Evolutionary conservation across 495 filamentous ascomycete species (phyloP), one percentile per base, ranked within the genome.

Genomic region (Hypomontagnella monticulosa): DNA sequence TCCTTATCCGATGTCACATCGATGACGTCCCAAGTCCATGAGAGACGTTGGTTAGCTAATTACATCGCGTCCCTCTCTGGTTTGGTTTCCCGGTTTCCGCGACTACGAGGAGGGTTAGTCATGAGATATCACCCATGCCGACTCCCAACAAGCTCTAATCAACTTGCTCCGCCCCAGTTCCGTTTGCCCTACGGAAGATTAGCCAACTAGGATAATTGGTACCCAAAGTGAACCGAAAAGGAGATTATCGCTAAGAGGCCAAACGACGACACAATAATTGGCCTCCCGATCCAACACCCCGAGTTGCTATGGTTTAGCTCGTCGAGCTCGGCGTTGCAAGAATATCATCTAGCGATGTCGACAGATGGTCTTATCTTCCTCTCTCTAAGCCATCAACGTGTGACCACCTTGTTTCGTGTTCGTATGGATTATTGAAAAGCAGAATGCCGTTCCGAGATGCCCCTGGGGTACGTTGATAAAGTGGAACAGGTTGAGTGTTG

Each of bases 121-220:
- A 59, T 23, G 23, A 68, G 33, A 41, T 42, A 52, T 9, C 16
- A 63, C 47, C 55, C 60, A 42, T 59, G 47, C 59, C 52, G 27
- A 48, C 41, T 41, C 65, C 44, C n/a, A 56, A 60, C 55, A 53
- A 50, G 38, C n/a, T n/a, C n/a, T 62, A 30, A 56, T 51, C 56
- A 54, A 56, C 47, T 27, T 53, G 49, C 66, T 63, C 60, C 66
- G 66, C 60, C 54, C 57, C 54, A 54, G 49, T 40, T 56, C 60
- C 66, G 38, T 64, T 63, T 53, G 50, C 48, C 66, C 38, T 61
- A 43, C 66, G 66, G 66, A 59, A 63, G 40, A 49, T 54, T 58
- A 55, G 11, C 36, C 10, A 43, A 12, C 50, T 33, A 58, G 51
- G 55, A 43, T 47, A 37, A 47, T 56, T 61, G 33, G 38, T 55